Conservation (phyloP, 1,139 yeast species). For the Yamadazyma blattariae region DNA sequence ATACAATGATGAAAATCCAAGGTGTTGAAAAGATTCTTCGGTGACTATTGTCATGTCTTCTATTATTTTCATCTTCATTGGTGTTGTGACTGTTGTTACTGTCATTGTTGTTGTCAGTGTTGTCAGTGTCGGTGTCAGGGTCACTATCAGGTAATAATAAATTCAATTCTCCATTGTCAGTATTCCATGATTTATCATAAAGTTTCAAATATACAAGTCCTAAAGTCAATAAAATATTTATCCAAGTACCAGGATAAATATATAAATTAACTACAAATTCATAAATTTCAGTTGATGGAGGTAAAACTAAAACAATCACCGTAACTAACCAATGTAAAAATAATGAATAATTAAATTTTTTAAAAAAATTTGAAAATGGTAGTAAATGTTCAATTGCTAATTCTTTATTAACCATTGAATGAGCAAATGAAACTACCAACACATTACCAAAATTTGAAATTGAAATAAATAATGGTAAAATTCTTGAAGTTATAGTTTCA, state of each 20-base stretch:
- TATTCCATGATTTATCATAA: conserved; percentile 12
- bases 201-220: conserved; percentile 40
- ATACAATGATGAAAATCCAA: conserved; percentile 29
- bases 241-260: conserved; percentile 54
- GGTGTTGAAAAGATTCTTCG: conserved; percentile 30
- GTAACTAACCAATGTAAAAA: conserved; percentile 48
- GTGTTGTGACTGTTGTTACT: no score
- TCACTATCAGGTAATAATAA: conserved; percentile 18
- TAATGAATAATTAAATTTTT: conserved; percentile 46
- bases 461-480: conserved; percentile 72
- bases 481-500: conserved; percentile 52
- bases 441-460: conserved; percentile 77
- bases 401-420: conserved; percentile 74
- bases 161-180: conserved; percentile 10
- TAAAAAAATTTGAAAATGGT: conserved; percentile 61
- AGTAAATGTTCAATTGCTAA: conserved; percentile 69
- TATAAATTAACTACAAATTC: conserved; percentile 49
- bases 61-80: conserved; percentile 18
- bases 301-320: conserved; percentile 40
- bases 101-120: no score
- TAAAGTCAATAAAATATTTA: conserved; percentile 37
- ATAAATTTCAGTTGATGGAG: conserved; percentile 47
- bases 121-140: no score
- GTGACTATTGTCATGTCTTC: conserved; percentile 13
- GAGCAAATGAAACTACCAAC: conserved; percentile 73